Conservation (phyloP, 1,284 basidiomycete species). For the Omphalotus olearius region DNA sequence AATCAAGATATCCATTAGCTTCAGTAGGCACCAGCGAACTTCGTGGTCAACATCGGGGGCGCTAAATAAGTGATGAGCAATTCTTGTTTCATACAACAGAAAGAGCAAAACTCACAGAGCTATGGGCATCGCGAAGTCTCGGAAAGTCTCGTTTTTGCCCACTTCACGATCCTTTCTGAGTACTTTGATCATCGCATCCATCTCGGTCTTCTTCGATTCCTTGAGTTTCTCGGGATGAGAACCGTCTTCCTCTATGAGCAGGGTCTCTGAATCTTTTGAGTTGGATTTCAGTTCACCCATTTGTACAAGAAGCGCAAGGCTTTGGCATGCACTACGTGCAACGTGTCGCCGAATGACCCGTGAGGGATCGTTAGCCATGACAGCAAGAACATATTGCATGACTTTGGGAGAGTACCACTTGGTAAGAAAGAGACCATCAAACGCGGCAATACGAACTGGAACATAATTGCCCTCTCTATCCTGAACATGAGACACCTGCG, state of each 20-base stretch:
- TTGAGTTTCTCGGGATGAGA: constrained; percentile 64
- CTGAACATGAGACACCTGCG: not conserved
- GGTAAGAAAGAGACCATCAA: constrained; percentile 90
- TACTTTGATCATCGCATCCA: constrained; percentile 77
- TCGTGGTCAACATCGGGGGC: constrained; percentile 77
- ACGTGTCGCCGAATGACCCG: constrained; percentile 83
- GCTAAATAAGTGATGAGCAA: constrained; percentile 32
- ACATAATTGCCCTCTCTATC: constrained; percentile 88
- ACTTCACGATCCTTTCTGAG: constrained; percentile 82
- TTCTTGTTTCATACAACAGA: constrained; percentile 3
- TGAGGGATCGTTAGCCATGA: constrained; percentile 85
- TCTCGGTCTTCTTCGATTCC: constrained; percentile 76
- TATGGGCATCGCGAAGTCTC: constrained; percentile 79
- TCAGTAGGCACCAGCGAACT: constrained; percentile 88
- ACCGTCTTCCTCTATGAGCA: constrained; percentile 85
- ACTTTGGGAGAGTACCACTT: constrained; percentile 85
- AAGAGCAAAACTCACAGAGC: constrained; percentile 56
- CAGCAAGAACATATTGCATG: constrained; percentile 87
- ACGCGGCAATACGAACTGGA: constrained; percentile 87
- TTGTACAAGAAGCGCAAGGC: constrained; percentile 81
- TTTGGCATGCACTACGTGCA: constrained; percentile 82
- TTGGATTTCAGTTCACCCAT: constrained; percentile 85
- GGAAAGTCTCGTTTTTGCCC: constrained; percentile 76
- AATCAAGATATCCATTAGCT: constrained; percentile 89
- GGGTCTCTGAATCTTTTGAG: constrained; percentile 68